phyloP scores from a whole-genome alignment of 306 rosid species.

The Boehmeria nivea region DNA sequence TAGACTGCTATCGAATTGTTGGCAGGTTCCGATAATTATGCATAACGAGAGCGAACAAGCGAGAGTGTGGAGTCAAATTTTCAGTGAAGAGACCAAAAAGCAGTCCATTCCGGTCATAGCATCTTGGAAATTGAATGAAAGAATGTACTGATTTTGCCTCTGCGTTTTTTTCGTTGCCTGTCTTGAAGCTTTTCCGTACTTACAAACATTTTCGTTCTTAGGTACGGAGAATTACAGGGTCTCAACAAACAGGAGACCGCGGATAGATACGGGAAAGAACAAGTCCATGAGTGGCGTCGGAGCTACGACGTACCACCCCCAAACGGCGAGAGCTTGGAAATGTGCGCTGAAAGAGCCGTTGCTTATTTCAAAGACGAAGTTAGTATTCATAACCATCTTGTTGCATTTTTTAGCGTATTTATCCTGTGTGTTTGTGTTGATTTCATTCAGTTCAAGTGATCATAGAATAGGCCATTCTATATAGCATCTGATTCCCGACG shows the following conservation, averaged over 20 bases:
- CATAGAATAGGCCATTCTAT: too few relatives aligned
- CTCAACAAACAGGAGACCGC: constrained; percentile 98
- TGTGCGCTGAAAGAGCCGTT: constrained; percentile 99
- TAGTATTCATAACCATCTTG: not conserved
- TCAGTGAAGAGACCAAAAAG: constrained; percentile 80
- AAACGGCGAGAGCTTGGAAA: constrained; percentile 97
- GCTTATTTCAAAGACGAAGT: constrained; percentile 90
- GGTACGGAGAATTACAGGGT: constrained; percentile 99
- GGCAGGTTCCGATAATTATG: constrained; percentile 74
- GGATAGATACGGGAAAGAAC: constrained; percentile 91
- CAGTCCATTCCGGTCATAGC: constrained; percentile 91
- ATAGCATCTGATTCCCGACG: too few relatives aligned
- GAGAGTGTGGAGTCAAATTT: constrained; percentile 76
- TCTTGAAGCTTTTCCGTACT: constrained; percentile 9
- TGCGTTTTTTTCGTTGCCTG: constrained; percentile 12
- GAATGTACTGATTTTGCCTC: constrained; percentile 58
- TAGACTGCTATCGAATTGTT: constrained; percentile 20
- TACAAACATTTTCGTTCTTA: constrained; percentile 25
- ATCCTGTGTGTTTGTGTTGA: too few relatives aligned
- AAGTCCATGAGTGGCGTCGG: constrained; percentile 97
- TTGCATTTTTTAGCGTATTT: too few relatives aligned
- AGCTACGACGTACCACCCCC: constrained; percentile 96
- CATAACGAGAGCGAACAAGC: constrained; percentile 92
- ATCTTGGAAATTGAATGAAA: constrained; percentile 92
- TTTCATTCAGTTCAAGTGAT: too few relatives aligned